Evolutionary conservation across 306 rosid genomes (phyloP).

Genomic region (Lathyrus sativus): DNA sequence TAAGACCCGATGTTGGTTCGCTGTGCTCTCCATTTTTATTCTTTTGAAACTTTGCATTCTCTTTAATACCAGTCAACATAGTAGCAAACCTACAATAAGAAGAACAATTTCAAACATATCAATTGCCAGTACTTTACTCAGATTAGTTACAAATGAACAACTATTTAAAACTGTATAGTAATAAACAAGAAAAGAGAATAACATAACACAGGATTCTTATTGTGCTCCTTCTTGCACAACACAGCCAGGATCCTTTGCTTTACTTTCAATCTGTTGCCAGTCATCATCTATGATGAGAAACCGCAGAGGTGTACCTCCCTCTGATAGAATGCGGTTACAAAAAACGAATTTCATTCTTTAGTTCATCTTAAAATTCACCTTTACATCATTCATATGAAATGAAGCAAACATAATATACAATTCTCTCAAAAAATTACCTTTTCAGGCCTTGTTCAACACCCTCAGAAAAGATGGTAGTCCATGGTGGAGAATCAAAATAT

Average conservation of each 20-base stretch:
- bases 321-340: conserved; percentile 62
- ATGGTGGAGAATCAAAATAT: no score
- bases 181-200: not conserved
- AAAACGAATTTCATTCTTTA: conserved; percentile 35
- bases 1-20: no score
- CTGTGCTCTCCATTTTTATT: no score
- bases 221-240: conserved; percentile 96
- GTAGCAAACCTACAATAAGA: conserved; percentile 75
- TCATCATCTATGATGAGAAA: conserved; percentile 95
- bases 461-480: no score
- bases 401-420: conserved; percentile 6
- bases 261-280: conserved; percentile 94
- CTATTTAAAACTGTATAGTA: not conserved
- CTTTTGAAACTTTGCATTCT: conserved; percentile 75
- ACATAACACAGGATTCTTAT: conserved; percentile 47
- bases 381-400: no score
- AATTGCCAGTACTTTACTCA: conserved; percentile 23
- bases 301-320: conserved; percentile 85
- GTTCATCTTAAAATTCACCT: conserved; percentile 12
- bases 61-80: conserved; percentile 83
- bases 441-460: no score
- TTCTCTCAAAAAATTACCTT: conserved; percentile 56
- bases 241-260: conserved; percentile 54
- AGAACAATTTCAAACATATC: conserved; percentile 32
- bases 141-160: not conserved